Base-by-base conservation (phyloP, 2,329 filamentous ascomycete genomes). In the Phyllosticta citriasiana region DNA sequence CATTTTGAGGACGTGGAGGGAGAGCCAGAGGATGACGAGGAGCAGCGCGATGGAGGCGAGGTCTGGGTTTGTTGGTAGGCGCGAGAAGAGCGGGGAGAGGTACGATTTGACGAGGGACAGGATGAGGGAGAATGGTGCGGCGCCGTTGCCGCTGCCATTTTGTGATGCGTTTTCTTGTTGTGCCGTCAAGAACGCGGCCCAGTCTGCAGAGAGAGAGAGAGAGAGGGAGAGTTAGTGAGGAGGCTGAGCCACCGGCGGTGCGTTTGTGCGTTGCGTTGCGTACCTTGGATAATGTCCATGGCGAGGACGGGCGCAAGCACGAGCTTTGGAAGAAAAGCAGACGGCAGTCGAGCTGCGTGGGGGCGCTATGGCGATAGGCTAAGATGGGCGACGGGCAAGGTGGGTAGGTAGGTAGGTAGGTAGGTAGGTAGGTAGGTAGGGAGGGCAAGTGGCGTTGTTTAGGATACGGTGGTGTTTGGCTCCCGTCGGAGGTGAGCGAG, bases 1-100 rank as follows among this genome's bases (percentile, higher is more conserved):
- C 77, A 88, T 87, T 71, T 86, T 82, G 65, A 87, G 76, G 52
- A 94, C 78, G 65, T 84, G 82, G 63, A 87, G 74, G 12, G 79
- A 80, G 61, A 92, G 71, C 70, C 91, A 78, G 57, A 93, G 73
- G 60, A 85, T 75, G 30, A 85, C 66, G 53, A 87, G 74, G 3
- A 89, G 76, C 8, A 86, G 68, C 14, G 79, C 77, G 57, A 87
- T 74, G 9, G 81, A 77, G 55, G 81, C 73, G 60, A 80, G 71
- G 67, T 80, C 78, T 57, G 77, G 77, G 62, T 72, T 66, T 0
- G 69, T 69, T 60, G 72, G 66, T 60, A 72, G 65, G 7, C 71
- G 67, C 63, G 63, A 66, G 40, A 69, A 67, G 63, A 73, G 61
- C 51, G 72, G 65, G 12, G 71, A 70, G 61, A 74, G 68, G 65